phyloP scores from a whole-genome alignment of 352 stramenopile species.

The Globisporangium splendens region DNA sequence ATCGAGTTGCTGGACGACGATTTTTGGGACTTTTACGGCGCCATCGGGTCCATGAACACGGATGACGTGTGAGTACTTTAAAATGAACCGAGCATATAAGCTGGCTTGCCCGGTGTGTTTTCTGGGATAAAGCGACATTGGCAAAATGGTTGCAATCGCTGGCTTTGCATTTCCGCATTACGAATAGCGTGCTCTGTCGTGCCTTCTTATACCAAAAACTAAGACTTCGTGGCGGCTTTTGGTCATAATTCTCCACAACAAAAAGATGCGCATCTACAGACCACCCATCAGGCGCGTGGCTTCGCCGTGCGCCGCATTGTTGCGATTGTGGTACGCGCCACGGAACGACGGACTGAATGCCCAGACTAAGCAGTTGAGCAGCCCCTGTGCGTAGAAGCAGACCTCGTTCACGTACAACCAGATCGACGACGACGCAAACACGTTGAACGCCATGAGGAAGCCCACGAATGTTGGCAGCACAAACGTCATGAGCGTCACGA shows the following conservation, averaged over 20 bases:
- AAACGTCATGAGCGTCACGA: conserved; percentile 35
- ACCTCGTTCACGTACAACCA: conserved; percentile 55
- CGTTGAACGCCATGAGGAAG: conserved; percentile 27
- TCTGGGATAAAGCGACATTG: no score
- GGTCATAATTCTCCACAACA: no score
- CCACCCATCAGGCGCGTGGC: conserved; percentile 1
- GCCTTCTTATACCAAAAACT: no score
- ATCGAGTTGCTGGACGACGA: conserved; percentile 73
- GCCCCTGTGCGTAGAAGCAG: conserved; percentile 62
- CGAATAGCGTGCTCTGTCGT: no score
- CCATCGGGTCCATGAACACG: conserved; percentile 54
- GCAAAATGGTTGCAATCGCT: no score
- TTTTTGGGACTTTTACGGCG: conserved; percentile 82
- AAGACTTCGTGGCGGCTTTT: no score
- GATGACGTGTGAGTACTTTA: conserved; percentile 10
- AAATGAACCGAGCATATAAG: no score
- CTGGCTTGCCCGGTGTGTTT: no score
- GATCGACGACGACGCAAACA: conserved; percentile 32
- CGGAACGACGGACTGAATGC: conserved; percentile 56
- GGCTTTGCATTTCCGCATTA: no score
- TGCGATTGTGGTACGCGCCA: conserved; percentile 28
- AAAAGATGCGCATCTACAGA: no score
- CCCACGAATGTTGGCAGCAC: conserved; percentile 45
- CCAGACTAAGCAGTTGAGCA: conserved; percentile 56
- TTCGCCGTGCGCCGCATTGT: conserved; percentile 7